These are phyloP conservation scores for Chaetomiaceae sp. DNA, from an alignment of 2,329 filamentous ascomycete species.

Conservation along the genomic window DNA sequence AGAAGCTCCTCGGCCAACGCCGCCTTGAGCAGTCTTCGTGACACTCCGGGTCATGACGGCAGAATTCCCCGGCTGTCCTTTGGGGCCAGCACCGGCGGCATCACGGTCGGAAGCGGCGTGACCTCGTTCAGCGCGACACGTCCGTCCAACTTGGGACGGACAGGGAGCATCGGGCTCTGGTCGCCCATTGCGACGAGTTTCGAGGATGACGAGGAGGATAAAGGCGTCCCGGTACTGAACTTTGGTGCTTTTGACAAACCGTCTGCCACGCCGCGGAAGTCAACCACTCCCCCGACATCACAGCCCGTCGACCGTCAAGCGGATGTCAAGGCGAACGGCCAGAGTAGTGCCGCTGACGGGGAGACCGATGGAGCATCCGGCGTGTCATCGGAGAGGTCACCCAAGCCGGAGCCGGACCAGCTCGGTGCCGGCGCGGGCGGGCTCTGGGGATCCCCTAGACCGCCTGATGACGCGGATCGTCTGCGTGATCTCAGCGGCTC, in stretches of 20 bases:
- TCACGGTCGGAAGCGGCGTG: conserved; percentile 39
- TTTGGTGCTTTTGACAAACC: conserved; percentile 39
- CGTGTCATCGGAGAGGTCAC: conserved; percentile 5
- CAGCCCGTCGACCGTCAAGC: background rate
- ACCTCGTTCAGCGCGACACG: conserved; percentile 30
- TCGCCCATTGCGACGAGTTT: conserved; percentile 36
- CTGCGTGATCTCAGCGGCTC: conserved; percentile 42
- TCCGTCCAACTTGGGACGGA: conserved; percentile 28
- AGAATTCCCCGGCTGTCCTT: conserved; percentile 16
- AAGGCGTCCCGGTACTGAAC: conserved; percentile 48
- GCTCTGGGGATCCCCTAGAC: conserved; percentile 42
- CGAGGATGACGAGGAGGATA: conserved; percentile 47
- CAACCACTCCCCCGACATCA: background rate
- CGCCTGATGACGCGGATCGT: conserved; percentile 43
- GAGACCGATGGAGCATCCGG: background rate
- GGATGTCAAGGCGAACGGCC: background rate
- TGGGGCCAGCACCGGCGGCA: conserved; percentile 28
- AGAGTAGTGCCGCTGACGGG: background rate
- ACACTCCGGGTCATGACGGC: conserved; percentile 24
- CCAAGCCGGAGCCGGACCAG: conserved; percentile 32
- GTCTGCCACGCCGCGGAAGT: background rate
- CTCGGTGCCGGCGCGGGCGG: conserved; percentile 39
- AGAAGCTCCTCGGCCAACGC: conserved; percentile 45
- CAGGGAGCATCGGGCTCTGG: conserved; percentile 47
- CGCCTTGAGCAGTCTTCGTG: conserved; percentile 34